These are phyloP conservation scores for Diaporthe destruens DNA, from an alignment of 2,329 filamentous ascomycete species.

Conservation along the genomic window DNA sequence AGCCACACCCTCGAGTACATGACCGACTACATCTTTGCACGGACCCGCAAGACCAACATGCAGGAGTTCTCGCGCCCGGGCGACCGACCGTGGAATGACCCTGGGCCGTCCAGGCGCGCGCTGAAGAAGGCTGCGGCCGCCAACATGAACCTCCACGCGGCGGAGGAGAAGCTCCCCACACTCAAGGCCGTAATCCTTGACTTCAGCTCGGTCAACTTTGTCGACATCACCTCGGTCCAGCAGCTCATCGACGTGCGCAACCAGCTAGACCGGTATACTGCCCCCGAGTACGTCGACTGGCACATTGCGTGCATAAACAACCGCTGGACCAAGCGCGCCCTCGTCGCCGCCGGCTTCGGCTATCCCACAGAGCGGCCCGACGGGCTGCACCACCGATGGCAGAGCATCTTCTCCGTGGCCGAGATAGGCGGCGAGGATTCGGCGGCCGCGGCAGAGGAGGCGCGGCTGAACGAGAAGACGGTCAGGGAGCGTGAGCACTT, in stretches of 20 bases:
- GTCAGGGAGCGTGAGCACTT: slow-evolving; percentile 38
- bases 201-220: slow-evolving; percentile 92
- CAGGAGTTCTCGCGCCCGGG: slow-evolving; percentile 73
- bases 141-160: slow-evolving; percentile 42
- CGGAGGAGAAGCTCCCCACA: slow-evolving; percentile 45
- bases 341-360: slow-evolving; percentile 89
- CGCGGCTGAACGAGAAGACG: slow-evolving; percentile 68
- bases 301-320: slow-evolving; percentile 96
- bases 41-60: slow-evolving; percentile 82
- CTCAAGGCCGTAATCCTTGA: slow-evolving; percentile 85
- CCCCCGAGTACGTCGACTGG: slow-evolving; percentile 90
- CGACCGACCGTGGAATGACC: slow-evolving; percentile 96
- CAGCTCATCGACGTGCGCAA: slow-evolving; percentile 94
- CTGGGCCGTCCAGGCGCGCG: slow-evolving; percentile 72
- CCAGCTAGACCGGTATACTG: slow-evolving; percentile 87
- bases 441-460: slow-evolving; percentile 77
- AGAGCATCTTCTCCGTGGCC: slow-evolving; percentile 94
- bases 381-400: slow-evolving; percentile 78
- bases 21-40: slow-evolving; percentile 73
- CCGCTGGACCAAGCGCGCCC: slow-evolving; percentile 92
- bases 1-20: slow-evolving; percentile 89
- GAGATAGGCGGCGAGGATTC: slow-evolving; percentile 80
- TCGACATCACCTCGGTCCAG: slow-evolving; percentile 93
- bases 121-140: slow-evolving; percentile 47
- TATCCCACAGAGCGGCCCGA: slow-evolving; percentile 73